phyloP scores from a whole-genome alignment of 179 eudicot species.

The Camellia oleifera region DNA sequence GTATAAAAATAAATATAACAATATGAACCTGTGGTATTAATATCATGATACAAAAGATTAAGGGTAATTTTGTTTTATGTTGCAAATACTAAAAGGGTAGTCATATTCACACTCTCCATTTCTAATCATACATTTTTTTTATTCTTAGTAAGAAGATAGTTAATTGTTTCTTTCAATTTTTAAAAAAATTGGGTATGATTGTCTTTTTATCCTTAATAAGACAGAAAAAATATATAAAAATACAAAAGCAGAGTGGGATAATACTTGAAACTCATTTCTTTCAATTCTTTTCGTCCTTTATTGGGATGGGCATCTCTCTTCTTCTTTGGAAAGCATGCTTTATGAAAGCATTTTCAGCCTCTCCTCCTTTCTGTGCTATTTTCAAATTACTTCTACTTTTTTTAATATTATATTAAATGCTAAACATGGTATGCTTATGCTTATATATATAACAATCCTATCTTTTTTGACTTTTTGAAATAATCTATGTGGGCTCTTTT shows the following conservation, averaged over 20 bases:
- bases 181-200: too few relatives aligned
- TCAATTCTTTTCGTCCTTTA: slow-evolving; percentile 24
- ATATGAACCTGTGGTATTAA: too few relatives aligned
- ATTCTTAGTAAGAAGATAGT: too few relatives aligned
- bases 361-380: slow-evolving; percentile 10
- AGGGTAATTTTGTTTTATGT: slow-evolving; percentile 24
- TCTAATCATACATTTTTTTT: too few relatives aligned
- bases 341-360: slow-evolving; percentile 12
- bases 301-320: slow-evolving; percentile 27
- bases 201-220: too few relatives aligned
- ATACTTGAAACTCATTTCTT: slow-evolving; percentile 24
- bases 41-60: too few relatives aligned
- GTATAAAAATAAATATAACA: too few relatives aligned
- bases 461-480: slow-evolving; percentile 23
- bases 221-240: too few relatives aligned
- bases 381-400: not conserved
- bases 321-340: not conserved
- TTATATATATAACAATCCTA: not conserved
- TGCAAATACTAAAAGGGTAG: not conserved
- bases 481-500: slow-evolving; percentile 22
- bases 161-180: too few relatives aligned
- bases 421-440: not conserved
- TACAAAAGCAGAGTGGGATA: too few relatives aligned
- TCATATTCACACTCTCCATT: too few relatives aligned
- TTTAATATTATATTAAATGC: not conserved